Evolutionary conservation across 441 rosid species (phyloP).

Genomic region (Adansonia madagascariensis): DNA sequence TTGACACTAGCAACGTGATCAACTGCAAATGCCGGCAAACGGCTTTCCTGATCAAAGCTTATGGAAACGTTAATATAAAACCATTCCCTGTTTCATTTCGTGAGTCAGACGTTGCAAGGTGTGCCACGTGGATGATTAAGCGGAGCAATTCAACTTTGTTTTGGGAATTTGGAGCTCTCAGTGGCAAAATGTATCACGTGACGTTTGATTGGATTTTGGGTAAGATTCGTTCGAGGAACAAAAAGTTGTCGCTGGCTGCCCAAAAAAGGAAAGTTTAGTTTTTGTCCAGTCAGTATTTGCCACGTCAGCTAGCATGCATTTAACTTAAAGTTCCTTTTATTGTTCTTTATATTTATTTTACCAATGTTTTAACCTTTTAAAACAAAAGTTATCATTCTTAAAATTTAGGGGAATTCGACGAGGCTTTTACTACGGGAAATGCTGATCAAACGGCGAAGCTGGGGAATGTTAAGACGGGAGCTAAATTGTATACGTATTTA

Average conservation of each 20-base stretch:
- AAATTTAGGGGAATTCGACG: no score
- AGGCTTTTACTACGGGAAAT: no score
- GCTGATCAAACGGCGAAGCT: no score
- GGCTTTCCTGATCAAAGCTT: not conserved
- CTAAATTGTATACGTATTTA: no score
- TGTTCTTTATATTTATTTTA: no score
- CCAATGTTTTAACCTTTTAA: no score
- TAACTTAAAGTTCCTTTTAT: no score
- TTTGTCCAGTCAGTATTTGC: not conserved
- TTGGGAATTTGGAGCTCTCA: not conserved
- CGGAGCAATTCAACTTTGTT: not conserved
- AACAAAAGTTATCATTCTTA: no score
- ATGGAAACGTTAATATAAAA: not conserved
- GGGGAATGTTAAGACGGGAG: no score
- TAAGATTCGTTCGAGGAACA: not conserved
- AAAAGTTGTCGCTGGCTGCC: not conserved
- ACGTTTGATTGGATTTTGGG: not conserved
- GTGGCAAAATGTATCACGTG: not conserved
- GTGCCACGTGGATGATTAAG: not conserved
- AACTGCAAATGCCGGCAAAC: slow-evolving; percentile 19
- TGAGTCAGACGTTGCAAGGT: not conserved
- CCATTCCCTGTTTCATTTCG: not conserved
- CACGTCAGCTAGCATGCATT: not conserved
- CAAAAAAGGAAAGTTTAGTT: not conserved
- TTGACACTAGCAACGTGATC: slow-evolving; percentile 17